Evolutionary conservation across 2,329 filamentous ascomycete genomes (phyloP).

Genomic region (Pseudogymnoascus sp.): DNA sequence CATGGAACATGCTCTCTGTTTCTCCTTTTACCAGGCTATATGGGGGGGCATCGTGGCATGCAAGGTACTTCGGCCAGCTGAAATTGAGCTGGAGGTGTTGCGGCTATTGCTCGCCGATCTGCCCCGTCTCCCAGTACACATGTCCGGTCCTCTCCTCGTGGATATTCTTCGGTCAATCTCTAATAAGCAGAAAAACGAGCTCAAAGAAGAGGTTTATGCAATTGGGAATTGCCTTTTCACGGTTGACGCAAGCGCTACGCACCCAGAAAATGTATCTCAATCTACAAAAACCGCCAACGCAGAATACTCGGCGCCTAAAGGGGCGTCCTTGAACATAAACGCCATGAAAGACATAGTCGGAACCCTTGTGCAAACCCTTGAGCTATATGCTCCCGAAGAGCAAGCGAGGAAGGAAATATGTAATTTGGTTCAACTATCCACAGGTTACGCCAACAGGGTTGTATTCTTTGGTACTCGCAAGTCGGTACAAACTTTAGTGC

Average conservation of each 20-base stretch:
- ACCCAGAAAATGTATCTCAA: neutral
- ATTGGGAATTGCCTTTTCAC: constrained; percentile 12
- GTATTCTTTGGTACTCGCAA: neutral
- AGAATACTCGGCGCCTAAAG: constrained; percentile 13
- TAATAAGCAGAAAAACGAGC: constrained; percentile 15
- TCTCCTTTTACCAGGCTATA: constrained; percentile 19
- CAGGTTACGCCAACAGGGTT: neutral
- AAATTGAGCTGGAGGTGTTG: constrained; percentile 15
- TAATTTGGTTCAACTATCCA: neutral
- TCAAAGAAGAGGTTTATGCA: constrained; percentile 11
- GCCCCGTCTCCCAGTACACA: constrained; percentile 14
- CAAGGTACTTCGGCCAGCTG: constrained; percentile 18
- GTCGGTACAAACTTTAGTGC: neutral
- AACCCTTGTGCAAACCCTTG: neutral
- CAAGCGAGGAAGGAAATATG: neutral
- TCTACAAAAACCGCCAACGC: constrained; percentile 12
- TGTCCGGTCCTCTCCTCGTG: constrained; percentile 15
- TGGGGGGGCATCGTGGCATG: constrained; percentile 22
- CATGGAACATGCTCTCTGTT: constrained; percentile 5
- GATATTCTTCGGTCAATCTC: constrained; percentile 19
- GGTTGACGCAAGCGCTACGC: neutral
- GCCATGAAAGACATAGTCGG: neutral
- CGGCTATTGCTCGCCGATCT: constrained; percentile 15
- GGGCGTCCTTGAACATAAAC: neutral
- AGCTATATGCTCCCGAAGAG: neutral